phyloP scores from a whole-genome alignment of 2,329 filamentous ascomycete genomes.

The Elsinoe necatrix region DNA sequence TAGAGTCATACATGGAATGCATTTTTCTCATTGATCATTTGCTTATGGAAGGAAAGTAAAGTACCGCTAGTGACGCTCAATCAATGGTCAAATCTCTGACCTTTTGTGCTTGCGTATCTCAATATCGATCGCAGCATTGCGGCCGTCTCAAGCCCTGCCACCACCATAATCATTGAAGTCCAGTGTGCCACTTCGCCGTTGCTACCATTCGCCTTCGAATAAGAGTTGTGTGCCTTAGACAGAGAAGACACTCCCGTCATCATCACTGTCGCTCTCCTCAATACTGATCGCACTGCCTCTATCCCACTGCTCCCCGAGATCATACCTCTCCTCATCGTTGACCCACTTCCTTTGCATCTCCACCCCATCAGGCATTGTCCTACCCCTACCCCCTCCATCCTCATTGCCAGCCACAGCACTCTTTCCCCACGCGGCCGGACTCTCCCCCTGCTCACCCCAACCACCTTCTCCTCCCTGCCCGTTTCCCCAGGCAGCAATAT shows the following conservation, averaged over 20 bases:
- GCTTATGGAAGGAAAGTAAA: too few species aligned
- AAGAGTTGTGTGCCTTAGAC: too few species aligned
- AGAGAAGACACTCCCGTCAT: constrained; percentile 4
- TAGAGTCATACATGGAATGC: too few species aligned
- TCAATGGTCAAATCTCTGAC: too few species aligned
- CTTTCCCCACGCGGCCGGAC: background rate
- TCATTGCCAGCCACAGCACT: background rate
- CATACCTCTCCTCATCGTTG: background rate
- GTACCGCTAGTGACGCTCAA: too few species aligned
- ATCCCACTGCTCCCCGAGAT: constrained; percentile 12
- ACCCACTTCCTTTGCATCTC: constrained; percentile 1
- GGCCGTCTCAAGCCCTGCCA: too few species aligned
- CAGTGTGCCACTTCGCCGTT: too few species aligned
- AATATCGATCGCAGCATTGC: too few species aligned
- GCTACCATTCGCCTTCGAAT: too few species aligned
- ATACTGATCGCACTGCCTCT: constrained; percentile 3
- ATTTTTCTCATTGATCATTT: too few species aligned
- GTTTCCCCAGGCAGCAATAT: background rate
- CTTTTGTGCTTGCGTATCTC: too few species aligned
- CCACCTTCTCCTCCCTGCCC: background rate
- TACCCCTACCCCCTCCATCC: background rate
- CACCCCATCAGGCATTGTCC: background rate
- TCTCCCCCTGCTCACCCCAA: background rate
- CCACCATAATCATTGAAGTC: too few species aligned
- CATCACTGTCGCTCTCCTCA: constrained; percentile 12